Conservation (phyloP, 306 rosid genomes). For the Vicia villosa region DNA sequence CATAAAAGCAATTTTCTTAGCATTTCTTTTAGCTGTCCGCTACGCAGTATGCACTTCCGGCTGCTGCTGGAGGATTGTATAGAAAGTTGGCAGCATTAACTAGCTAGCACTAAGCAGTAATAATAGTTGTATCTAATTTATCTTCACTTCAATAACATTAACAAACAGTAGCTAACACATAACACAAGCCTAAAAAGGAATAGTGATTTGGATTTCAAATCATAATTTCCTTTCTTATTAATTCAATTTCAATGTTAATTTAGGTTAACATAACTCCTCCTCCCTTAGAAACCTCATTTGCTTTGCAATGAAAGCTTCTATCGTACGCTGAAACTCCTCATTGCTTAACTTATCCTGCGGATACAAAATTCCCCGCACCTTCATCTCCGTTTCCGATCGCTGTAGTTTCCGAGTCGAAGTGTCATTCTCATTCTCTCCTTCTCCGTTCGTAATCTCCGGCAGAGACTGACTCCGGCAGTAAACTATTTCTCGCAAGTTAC, state of each 20-base stretch:
- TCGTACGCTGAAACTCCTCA: constrained; percentile 75
- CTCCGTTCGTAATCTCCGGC: constrained; percentile 44
- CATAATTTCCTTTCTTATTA: not conserved
- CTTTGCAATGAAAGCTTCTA: constrained; percentile 78
- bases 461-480: constrained; percentile 42
- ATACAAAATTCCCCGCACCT: constrained; percentile 15
- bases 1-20: no score
- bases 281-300: constrained; percentile 69
- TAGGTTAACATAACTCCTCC: constrained; percentile 53
- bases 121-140: not conserved
- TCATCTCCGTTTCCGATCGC: constrained; percentile 61
- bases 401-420: no score
- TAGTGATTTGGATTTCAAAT: not conserved
- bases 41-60: no score
- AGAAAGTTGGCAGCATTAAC: no score
- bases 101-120: no score
- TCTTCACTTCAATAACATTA: not conserved
- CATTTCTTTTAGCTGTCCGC: no score
- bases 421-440: not conserved
- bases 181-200: not conserved
- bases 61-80: no score
- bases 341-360: constrained; percentile 61
- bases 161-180: not conserved
- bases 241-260: not conserved
- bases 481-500: not conserved